Evolutionary conservation across 2,329 filamentous ascomycete species (phyloP).

Genomic region (Microsporum ferrugineum): DNA sequence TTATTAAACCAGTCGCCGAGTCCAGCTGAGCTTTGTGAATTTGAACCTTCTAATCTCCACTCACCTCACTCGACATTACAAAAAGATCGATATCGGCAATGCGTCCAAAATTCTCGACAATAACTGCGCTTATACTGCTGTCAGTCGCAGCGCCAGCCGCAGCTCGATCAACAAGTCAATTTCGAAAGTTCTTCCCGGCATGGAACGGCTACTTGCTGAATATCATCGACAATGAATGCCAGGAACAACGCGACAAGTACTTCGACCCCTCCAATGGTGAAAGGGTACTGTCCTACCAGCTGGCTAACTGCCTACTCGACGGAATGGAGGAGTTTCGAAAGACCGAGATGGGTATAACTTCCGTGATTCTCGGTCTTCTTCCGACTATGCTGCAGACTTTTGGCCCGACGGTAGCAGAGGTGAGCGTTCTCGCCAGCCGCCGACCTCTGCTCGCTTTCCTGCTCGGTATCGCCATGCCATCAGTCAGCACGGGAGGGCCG

Average conservation of each 20-base stretch:
- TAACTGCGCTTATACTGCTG: not conserved
- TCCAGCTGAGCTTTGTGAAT: no score
- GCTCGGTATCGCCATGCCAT: not conserved
- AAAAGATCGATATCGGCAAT: not conserved
- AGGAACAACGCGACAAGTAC: not conserved
- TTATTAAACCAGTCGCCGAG: no score
- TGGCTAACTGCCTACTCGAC: conserved; percentile 17
- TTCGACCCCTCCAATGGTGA: not conserved
- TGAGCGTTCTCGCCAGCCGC: not conserved
- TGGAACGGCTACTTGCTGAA: not conserved
- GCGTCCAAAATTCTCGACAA: not conserved
- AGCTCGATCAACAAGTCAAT: not conserved
- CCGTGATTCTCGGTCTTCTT: conserved; percentile 26
- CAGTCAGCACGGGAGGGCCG: not conserved
- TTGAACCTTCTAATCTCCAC: no score
- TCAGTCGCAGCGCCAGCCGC: not conserved
- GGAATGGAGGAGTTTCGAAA: conserved; percentile 21
- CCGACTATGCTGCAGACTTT: conserved; percentile 19
- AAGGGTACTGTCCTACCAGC: not conserved
- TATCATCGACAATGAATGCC: not conserved
- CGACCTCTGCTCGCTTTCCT: not conserved
- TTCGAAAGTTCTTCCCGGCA: not conserved
- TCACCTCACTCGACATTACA: no score
- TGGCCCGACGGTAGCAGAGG: not conserved
- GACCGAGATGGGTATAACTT: conserved; percentile 24